Evolutionary conservation across 495 filamentous ascomycete genomes (phyloP), one percentile per base, ranked within the genome.

Genomic region (Echria macrotheca): DNA sequence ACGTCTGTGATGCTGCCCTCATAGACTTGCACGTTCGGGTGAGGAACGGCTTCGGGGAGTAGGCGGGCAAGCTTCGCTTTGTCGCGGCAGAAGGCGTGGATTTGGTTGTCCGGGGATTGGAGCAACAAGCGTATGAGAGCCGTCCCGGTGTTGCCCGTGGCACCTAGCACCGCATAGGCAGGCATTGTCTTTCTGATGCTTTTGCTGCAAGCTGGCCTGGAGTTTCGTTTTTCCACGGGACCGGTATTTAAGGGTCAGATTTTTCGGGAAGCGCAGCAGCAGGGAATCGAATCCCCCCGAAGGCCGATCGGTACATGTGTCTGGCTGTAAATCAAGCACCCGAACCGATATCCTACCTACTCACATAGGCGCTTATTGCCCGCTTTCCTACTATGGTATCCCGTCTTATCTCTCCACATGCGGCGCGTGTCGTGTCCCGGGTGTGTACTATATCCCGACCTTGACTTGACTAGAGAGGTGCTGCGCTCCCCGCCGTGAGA

Each of bases 1-100:
- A 60, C 50, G 48, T 76, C 66, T 32, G 56, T 1, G 29, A 74
- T 55, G 55, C 47, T 60, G 11, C 71, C 71, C 51, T 68, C 60
- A 52, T 60, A 74, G 18, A 72, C 54, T 8, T 51, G 19, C 21
- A 74, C 57, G 6, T 48, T 47, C 19, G 54, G 49, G 42, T 54
- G 56, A 14, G 37, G 38, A 15, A 15, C 42, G 31, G 65, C 18
- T 10, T 55, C 26, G 33, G 73, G 71, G 5, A 62, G 14, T 9
- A 62, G 51, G 3, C 42, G 33, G n/a, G 58, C 31, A 8, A 75
- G 59, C 48, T 74, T 75, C 17, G 56, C 31, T 23, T 58, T 56
- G 45, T 61, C 65, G 36, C 70, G 71, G 15, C 35, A 37, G 35
- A 11, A 71, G 14, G 64, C 65, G 35, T 66, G 44, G 49, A 72